Evolutionary conservation across 768 basidiomycete species (phyloP).

Genomic region (Collybia sordida): DNA sequence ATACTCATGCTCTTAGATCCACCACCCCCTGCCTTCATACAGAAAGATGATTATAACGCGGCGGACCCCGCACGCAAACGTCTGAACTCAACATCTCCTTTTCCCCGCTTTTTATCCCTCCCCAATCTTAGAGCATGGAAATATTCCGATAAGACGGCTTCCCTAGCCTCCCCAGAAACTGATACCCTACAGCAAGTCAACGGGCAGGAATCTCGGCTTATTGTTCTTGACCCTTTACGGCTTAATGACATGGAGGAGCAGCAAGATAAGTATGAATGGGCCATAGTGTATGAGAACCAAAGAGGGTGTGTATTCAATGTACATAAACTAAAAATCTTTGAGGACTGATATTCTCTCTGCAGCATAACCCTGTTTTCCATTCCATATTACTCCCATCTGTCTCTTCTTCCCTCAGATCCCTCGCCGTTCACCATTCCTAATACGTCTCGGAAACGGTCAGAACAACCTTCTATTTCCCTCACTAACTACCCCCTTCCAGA

Average conservation of each 20-base stretch:
- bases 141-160: conserved; percentile 6
- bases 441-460: conserved; percentile 33
- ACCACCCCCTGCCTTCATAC: conserved; percentile 38
- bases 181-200: not conserved
- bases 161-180: not conserved
- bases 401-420: conserved; percentile 72
- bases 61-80: conserved; percentile 49
- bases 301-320: conserved; percentile 55
- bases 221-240: conserved; percentile 11
- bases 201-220: not conserved
- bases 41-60: conserved; percentile 39
- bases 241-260: conserved; percentile 25
- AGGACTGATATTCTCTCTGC: not conserved
- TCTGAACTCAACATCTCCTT: conserved; percentile 33
- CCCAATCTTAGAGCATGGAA: conserved; percentile 22
- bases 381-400: conserved; percentile 67
- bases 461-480: conserved; percentile 58
- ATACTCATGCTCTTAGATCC: conserved; percentile 16
- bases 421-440: conserved; percentile 68
- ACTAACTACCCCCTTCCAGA: conserved; percentile 73
- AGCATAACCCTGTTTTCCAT: conserved; percentile 70
- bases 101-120: conserved; percentile 31
- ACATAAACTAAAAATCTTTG: not conserved
- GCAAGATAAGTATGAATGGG: conserved; percentile 71
- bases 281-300: conserved; percentile 80